Evolutionary conservation across 1,139 yeast species (phyloP).

Genomic region (Meyerozyma sp.): DNA sequence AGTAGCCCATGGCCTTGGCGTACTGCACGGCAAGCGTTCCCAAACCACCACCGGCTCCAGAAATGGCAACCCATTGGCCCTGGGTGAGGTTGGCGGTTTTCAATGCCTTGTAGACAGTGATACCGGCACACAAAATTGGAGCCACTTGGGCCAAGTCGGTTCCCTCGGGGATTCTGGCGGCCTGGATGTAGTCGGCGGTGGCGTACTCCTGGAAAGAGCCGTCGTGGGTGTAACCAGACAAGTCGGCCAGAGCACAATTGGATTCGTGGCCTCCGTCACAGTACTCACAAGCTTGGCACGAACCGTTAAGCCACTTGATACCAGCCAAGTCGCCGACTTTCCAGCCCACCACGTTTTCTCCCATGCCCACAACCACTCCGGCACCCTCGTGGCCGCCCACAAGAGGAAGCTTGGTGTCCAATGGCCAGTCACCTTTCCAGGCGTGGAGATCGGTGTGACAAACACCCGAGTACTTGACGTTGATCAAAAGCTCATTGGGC

Average conservation of each 20-base stretch:
- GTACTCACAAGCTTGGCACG: conserved; percentile 65
- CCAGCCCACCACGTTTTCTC: conserved; percentile 61
- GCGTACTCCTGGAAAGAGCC: conserved; percentile 81
- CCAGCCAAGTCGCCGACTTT: conserved; percentile 70
- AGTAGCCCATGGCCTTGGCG: conserved; percentile 69
- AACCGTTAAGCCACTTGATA: conserved; percentile 71
- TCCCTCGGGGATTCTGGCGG: conserved; percentile 68
- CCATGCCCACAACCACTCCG: conserved; percentile 70
- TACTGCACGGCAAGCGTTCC: conserved; percentile 73
- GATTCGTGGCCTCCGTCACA: conserved; percentile 64
- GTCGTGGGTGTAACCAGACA: conserved; percentile 75
- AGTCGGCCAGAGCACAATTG: conserved; percentile 61
- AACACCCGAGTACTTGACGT: conserved; percentile 72
- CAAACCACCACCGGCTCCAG: conserved; percentile 79
- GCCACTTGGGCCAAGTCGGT: conserved; percentile 70
- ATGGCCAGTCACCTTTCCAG: conserved; percentile 80
- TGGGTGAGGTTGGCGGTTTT: conserved; percentile 61
- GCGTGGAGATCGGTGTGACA: conserved; percentile 80
- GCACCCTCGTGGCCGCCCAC: conserved; percentile 88
- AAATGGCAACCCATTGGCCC: conserved; percentile 73
- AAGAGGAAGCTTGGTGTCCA: conserved; percentile 59
- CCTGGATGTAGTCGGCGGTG: conserved; percentile 81
- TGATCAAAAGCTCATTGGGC: conserved; percentile 59
- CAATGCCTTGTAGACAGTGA: conserved; percentile 73
- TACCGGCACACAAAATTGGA: conserved; percentile 80